These are phyloP conservation scores for Eutypa lata DNA, from an alignment of 2,329 filamentous ascomycete species.

Conservation along the genomic window DNA sequence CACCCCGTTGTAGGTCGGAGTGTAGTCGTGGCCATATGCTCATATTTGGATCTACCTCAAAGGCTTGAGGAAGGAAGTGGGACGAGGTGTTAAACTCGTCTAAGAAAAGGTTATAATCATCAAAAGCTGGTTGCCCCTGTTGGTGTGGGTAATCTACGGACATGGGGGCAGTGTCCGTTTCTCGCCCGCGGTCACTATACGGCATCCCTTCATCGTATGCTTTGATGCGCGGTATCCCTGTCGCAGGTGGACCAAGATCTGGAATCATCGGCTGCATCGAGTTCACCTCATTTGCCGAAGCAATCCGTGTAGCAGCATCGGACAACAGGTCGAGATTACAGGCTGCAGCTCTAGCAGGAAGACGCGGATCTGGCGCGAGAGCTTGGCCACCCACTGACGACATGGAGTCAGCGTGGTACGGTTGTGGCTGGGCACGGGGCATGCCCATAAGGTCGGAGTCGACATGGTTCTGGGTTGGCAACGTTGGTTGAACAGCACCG, in stretches of 20 bases:
- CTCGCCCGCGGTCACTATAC: constrained; percentile 47
- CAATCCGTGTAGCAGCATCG: constrained; percentile 52
- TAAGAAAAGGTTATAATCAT: constrained; percentile 58
- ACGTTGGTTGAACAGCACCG: constrained; percentile 39
- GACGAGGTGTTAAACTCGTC: constrained; percentile 54
- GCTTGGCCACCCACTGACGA: constrained; percentile 34
- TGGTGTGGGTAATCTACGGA: constrained; percentile 38
- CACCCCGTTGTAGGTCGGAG: constrained; percentile 36
- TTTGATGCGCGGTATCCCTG: constrained; percentile 43
- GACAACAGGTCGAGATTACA: constrained; percentile 59
- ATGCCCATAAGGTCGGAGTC: constrained; percentile 45
- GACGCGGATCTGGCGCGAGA: constrained; percentile 45
- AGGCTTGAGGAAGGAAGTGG: constrained; percentile 53
- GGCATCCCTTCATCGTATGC: constrained; percentile 46
- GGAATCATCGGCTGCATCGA: constrained; percentile 49
- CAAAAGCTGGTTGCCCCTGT: constrained; percentile 40
- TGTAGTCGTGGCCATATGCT: constrained; percentile 47
- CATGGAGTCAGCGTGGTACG: constrained; percentile 41
- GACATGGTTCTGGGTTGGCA: constrained; percentile 45
- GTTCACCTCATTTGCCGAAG: constrained; percentile 52
- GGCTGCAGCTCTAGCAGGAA: constrained; percentile 42
- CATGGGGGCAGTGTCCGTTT: constrained; percentile 40
- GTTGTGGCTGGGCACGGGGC: constrained; percentile 32
- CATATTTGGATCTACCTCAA: constrained; percentile 52
- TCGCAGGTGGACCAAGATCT: constrained; percentile 39